These are phyloP conservation scores for Epichloe baconii DNA, from an alignment of 2,329 filamentous ascomycete genomes.

Conservation along the genomic window DNA sequence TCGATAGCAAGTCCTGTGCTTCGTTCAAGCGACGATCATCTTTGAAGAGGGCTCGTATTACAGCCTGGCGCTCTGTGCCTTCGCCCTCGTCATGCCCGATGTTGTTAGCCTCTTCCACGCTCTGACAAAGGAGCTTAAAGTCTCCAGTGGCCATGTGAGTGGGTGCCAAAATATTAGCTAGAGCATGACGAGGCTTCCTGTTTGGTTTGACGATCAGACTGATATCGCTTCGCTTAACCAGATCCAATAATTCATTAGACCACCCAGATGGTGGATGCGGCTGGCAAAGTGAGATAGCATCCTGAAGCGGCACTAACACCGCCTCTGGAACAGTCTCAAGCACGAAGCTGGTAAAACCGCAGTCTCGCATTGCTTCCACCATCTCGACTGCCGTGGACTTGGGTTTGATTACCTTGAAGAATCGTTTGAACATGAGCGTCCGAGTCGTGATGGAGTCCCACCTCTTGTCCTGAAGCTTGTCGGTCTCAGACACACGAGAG, in stretches of 20 bases:
- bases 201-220: slow-evolving; percentile 45
- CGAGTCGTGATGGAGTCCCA: slow-evolving; percentile 46
- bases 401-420: slow-evolving; percentile 46
- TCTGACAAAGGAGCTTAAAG: slow-evolving; percentile 63
- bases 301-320: slow-evolving; percentile 65
- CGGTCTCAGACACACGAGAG: slow-evolving; percentile 22
- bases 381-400: slow-evolving; percentile 44
- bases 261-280: slow-evolving; percentile 68
- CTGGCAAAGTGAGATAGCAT: slow-evolving; percentile 76
- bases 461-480: slow-evolving; percentile 22
- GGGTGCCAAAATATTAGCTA: slow-evolving; percentile 33
- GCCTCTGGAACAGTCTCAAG: slow-evolving; percentile 79
- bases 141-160: slow-evolving; percentile 60
- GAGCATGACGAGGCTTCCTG: slow-evolving; percentile 17
- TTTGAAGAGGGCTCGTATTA: slow-evolving; percentile 78
- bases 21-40: slow-evolving; percentile 86
- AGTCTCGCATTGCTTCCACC: slow-evolving; percentile 61
- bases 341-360: slow-evolving; percentile 51
- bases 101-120: slow-evolving; percentile 43
- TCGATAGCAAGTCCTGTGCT: slow-evolving; percentile 73
- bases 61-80: slow-evolving; percentile 68
- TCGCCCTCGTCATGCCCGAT: slow-evolving; percentile 63
- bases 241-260: slow-evolving; percentile 54
- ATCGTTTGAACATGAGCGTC: slow-evolving; percentile 55
- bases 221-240: slow-evolving; percentile 75